Evolutionary conservation across 1,284 basidiomycete genomes (phyloP).

Genomic region (Athelia psychrophila): DNA sequence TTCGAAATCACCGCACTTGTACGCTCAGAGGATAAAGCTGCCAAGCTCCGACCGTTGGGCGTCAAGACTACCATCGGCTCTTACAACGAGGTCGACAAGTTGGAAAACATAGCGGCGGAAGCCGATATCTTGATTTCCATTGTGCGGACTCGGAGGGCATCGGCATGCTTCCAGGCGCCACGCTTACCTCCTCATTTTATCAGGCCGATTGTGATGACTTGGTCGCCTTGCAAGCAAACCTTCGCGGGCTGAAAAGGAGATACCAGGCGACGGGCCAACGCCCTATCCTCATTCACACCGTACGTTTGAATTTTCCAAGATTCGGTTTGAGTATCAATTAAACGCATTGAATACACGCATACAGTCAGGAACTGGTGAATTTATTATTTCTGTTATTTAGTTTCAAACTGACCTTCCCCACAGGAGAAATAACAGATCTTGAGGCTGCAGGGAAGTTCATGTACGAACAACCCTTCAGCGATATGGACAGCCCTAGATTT

Average conservation of each 20-base stretch:
- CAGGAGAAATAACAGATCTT: too few species aligned
- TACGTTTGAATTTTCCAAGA: background rate
- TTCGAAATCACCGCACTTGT: conserved; percentile 18
- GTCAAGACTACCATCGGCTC: conserved; percentile 27
- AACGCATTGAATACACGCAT: too few species aligned
- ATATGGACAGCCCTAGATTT: conserved; percentile 18
- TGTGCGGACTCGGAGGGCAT: conserved; percentile 16
- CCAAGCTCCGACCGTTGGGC: conserved; percentile 9
- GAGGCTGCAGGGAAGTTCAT: conserved; percentile 15
- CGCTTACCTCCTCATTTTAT: background rate
- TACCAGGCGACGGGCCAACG: background rate
- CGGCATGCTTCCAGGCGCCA: background rate
- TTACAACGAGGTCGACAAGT: conserved; percentile 25
- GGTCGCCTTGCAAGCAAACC: background rate
- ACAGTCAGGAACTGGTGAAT: too few species aligned
- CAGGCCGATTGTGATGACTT: background rate
- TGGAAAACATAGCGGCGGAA: conserved; percentile 28
- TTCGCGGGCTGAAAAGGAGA: background rate
- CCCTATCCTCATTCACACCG: background rate
- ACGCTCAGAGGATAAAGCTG: conserved; percentile 17
- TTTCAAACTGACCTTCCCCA: too few species aligned
- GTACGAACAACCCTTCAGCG: conserved; percentile 19
- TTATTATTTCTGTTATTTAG: too few species aligned
- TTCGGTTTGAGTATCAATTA: too few species aligned
- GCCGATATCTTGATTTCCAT: conserved; percentile 35